Evolutionary conservation across 257 asterid genomes (phyloP).

Genomic region (Fraxinus anomala): DNA sequence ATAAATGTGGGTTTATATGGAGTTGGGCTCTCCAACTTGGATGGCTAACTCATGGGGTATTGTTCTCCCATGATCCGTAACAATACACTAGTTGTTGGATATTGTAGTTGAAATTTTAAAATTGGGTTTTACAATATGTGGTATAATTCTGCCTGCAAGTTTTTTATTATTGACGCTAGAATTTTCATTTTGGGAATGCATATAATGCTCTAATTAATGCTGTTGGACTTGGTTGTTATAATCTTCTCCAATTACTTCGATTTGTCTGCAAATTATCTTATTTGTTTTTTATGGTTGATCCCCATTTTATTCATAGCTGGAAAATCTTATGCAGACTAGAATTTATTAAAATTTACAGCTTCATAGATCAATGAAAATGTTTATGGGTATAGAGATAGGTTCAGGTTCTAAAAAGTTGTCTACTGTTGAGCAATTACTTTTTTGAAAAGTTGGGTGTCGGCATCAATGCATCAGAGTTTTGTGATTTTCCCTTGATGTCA

Average conservation of each 20-base stretch:
- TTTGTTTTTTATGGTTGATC: conserved; percentile 2
- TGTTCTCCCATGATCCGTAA: background rate
- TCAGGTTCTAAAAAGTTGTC: background rate
- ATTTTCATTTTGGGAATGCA: background rate
- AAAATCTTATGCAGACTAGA: background rate
- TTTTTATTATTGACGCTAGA: background rate
- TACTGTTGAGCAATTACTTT: background rate
- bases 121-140: conserved; percentile 2
- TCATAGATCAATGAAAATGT: conserved; percentile 10
- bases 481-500: background rate
- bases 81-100: conserved; percentile 20
- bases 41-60: background rate
- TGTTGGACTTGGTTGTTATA: background rate
- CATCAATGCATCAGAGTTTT: too few relatives aligned
- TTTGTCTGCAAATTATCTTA: background rate
- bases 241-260: background rate
- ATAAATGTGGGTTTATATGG: background rate
- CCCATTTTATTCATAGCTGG: background rate
- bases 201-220: conserved; percentile 17
- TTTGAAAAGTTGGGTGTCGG: too few relatives aligned
- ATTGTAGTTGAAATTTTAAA: conserved; percentile 9
- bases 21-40: background rate
- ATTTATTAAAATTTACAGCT: background rate
- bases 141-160: conserved; percentile 15
- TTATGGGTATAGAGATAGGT: conserved; percentile 1